Conservation (phyloP, 305 asterid species). For the Fraxinus sp. region DNA sequence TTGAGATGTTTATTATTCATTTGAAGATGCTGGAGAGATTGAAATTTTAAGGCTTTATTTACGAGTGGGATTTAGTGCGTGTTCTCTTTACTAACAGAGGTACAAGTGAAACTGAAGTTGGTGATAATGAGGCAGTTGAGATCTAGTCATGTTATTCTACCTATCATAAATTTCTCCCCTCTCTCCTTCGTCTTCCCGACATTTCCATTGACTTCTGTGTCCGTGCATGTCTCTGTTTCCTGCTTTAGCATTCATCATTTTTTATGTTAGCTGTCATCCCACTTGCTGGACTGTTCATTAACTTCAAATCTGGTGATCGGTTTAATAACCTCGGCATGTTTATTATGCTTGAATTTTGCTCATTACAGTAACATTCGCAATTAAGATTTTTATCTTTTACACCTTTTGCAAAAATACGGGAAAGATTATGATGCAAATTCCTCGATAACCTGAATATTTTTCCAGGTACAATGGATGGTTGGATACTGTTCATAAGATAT, state of each 20-base stretch:
- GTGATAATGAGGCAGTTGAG: not conserved
- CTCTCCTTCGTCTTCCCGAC: not conserved
- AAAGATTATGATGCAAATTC: not conserved
- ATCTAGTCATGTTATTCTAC: not conserved
- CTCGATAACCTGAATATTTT: not conserved
- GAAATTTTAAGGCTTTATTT: not conserved
- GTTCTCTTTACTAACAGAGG: not conserved
- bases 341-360: not conserved
- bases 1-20: not conserved
- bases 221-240: not conserved
- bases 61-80: not conserved
- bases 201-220: not conserved
- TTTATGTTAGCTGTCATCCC: not conserved
- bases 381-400: not conserved
- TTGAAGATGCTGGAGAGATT: not conserved
- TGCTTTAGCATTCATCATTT: not conserved
- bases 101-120: not conserved
- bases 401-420: not conserved
- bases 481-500: constrained; percentile 61
- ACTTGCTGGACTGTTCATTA: not conserved
- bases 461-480: constrained; percentile 71
- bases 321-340: not conserved
- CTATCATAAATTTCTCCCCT: not conserved
- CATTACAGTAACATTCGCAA: not conserved
- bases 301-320: not conserved